Base-by-base conservation (phyloP, 805 yeast genomes). In the Ogataea minuta region DNA sequence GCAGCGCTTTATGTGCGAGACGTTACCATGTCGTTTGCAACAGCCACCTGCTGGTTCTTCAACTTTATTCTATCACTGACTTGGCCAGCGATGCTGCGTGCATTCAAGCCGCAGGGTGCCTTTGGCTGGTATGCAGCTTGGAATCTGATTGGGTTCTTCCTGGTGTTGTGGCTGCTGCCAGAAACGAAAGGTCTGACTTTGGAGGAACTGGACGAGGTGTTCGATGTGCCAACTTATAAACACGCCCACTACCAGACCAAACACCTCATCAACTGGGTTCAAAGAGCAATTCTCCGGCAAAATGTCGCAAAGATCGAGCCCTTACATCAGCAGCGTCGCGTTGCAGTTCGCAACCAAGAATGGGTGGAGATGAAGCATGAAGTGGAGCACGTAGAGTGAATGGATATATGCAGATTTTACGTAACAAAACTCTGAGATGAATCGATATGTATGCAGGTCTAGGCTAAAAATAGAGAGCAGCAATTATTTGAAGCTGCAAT, bases 71-170 rank as follows among this genome's bases (percentile, higher is more conserved):
- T 80, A 45, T 79, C 93, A 14, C 71, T 86, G 46, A 79, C 95
- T 7, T 81, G 93, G 93, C 93, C 95, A 24, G 68, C 85, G 16
- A 63, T 87, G 60, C 61, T 74, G 41, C 71, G 63, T 33, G 79
- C 82, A 0, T 81, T 87, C 64, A 77, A 76, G 40, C 75, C 88
- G 2, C 86, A 81, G 49, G 95, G 96, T 60, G 95, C 95, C 3
- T 87, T 84, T 58, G 89, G 93, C 10, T 87, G 80, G 74, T 87
- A 85, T 56, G 95, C 93, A 1, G 95, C 82, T 10, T 83, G 91
- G 90, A 86, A 86, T 60, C 51, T 79, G 42, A 66, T 79, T 39
- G 86, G 85, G 0, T 80, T 79, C 67, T 77, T 79, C 64, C 51
- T 85, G 53, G 85, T 84, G 4, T 71, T 85, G 39, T 79, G 84